Evolutionary conservation across 2,329 filamentous ascomycete species (phyloP), one percentile per base, ranked within the genome.

Genomic region (Chaetomiaceae sp.): DNA sequence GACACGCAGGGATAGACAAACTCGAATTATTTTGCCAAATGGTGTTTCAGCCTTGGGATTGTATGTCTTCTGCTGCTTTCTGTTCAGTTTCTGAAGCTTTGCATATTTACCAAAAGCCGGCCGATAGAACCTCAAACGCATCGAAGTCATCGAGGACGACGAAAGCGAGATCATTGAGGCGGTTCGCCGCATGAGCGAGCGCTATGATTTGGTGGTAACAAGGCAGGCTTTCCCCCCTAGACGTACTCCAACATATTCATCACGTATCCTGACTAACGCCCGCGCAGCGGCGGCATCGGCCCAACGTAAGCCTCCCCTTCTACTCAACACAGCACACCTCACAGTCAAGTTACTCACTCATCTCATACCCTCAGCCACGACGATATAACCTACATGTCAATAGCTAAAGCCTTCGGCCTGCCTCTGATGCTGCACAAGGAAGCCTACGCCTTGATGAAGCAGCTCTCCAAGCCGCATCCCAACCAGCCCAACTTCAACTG

Each of bases 351-450:
- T n/a, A n/a, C n/a, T n/a, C n/a, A 34, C 20, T 34, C 36, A 50
- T 55, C 25, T n/a, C 20, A 41, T 25, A 21, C 8, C 9, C 30
- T 1, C 62, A 95, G 89, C 51, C 92, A 97, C 75, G 94, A 99
- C 70, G 94, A 99, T 67, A 97, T 97, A 62, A 97, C 94, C 23
- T 99, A 99, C 73, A 79, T 88, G 66, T 92, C 90, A 34, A 95
- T 99, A 67, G 91, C 89, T 59, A 90, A 90, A 67, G 94, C 91
- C 7, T 97, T 96, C 68, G 73, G 76, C 38, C 76, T 96, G 7
- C 81, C 85, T 13, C 75, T 97, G 16, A 80, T 85, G 61, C 78
- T 95, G 25, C 89, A 97, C 74, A 73, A 89, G 38, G 81, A 82
- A 53, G 85, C 91, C 0, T 87, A 86, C 62, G 79, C 82, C 59